These are phyloP conservation scores for Trichophaea hybrida DNA, from an alignment of 2,329 filamentous ascomycete species.

Conservation along the genomic window DNA sequence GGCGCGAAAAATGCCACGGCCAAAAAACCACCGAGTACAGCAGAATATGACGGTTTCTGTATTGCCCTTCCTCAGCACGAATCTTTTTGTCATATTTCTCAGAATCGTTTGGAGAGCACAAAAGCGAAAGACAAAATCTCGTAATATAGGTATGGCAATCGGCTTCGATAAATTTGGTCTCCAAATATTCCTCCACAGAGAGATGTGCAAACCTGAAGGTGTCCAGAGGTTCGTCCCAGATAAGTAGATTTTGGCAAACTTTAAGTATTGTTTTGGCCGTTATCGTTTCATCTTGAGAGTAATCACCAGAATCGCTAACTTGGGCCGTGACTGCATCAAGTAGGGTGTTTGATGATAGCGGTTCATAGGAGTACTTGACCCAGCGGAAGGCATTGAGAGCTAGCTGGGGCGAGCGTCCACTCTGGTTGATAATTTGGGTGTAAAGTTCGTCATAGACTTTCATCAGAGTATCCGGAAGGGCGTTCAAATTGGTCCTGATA, in stretches of 20 bases:
- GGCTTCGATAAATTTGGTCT: background rate
- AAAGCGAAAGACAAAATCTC: background rate
- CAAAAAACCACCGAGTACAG: background rate
- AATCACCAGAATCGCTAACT: background rate
- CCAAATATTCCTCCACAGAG: background rate
- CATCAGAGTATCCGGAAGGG: conserved; percentile 28
- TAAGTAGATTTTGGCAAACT: conserved; percentile 17
- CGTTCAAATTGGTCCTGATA: conserved; percentile 27
- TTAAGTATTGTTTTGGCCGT: background rate
- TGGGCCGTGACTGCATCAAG: conserved; percentile 1
- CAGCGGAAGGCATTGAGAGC: conserved; percentile 2
- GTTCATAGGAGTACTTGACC: conserved; percentile 2
- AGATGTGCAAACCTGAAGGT: conserved; percentile 2
- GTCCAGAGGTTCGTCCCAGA: background rate
- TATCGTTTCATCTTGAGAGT: background rate
- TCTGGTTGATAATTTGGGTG: conserved; percentile 11
- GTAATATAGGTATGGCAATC: background rate
- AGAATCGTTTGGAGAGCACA: background rate
- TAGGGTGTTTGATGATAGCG: background rate
- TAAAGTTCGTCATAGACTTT: conserved; percentile 29
- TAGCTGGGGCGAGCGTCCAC: background rate
- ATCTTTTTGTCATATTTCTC: background rate
- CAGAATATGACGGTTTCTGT: background rate
- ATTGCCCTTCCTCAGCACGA: background rate
- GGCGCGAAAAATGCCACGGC: conserved; percentile 1